phyloP scores from a whole-genome alignment of 225 moss, liverwort and hornwort species.

The Bryoerythrophyllum caledonicum region DNA sequence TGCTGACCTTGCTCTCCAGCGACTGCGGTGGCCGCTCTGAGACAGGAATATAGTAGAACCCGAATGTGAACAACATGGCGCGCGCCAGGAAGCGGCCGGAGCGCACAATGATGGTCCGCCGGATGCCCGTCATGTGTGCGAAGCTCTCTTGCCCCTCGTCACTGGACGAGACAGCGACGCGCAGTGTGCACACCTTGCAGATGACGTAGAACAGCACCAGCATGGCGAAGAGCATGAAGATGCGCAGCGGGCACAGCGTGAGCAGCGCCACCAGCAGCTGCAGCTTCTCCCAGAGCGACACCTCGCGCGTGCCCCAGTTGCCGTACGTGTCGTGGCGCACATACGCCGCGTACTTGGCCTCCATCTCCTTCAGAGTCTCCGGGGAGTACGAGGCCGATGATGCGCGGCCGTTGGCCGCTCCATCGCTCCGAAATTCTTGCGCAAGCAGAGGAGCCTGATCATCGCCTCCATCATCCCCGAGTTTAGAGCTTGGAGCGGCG shows the following conservation, averaged over 20 bases:
- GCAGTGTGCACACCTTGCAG: conserved; percentile 91
- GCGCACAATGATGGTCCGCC: conserved; percentile 78
- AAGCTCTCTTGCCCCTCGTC: conserved; percentile 97
- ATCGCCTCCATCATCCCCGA: conserved; percentile 45
- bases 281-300: conserved; percentile 55
- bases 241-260: conserved; percentile 71
- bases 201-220: conserved; percentile 70
- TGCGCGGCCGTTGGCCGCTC: background rate
- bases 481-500: conserved; percentile 5
- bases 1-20: conserved; percentile 48
- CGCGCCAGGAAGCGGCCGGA: conserved; percentile 81
- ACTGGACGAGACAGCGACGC: conserved; percentile 65
- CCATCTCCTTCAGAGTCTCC: conserved; percentile 53
- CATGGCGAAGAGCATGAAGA: conserved; percentile 45
- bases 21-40: conserved; percentile 51
- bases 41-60: conserved; percentile 93
- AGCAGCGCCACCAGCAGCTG: conserved; percentile 60
- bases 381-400: conserved; percentile 16
- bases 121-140: conserved; percentile 72
- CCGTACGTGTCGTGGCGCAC: conserved; percentile 60
- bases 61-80: conserved; percentile 67
- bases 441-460: conserved; percentile 64
- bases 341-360: conserved; percentile 64
- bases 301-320: conserved; percentile 48
- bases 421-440: conserved; percentile 42